Percentiles rank a stretch among this genome's conserved stretches.
phyloP scores from a whole-genome alignment of 331 rosid genomes.

The Phaseolus coccineus region DNA sequence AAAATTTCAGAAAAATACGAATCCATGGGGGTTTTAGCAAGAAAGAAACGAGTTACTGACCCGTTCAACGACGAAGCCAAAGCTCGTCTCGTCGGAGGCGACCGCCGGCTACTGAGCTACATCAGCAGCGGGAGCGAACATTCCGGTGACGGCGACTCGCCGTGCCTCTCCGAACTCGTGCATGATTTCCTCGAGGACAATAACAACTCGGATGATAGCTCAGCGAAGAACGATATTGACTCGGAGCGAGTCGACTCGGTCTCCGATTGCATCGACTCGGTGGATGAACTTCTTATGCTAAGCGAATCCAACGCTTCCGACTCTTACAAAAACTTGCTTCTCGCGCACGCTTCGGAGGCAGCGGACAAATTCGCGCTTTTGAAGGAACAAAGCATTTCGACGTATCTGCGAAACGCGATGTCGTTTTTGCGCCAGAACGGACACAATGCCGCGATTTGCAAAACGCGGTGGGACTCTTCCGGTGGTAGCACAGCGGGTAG shows the following conservation, averaged over 20 bases:
- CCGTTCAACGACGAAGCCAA: slow-evolving; percentile 72
- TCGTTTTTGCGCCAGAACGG: slow-evolving; percentile 60
- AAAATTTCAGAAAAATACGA: not conserved
- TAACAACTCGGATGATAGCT: not conserved
- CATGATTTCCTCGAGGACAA: slow-evolving; percentile 59
- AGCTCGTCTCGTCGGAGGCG: slow-evolving; percentile 65
- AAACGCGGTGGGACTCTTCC: slow-evolving; percentile 70
- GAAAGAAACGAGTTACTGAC: slow-evolving; percentile 68
- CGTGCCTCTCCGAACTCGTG: slow-evolving; percentile 74
- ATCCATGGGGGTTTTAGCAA: slow-evolving; percentile 44
- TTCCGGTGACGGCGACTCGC: slow-evolving; percentile 64
- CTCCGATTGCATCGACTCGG: slow-evolving; percentile 32
- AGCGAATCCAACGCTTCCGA: slow-evolving; percentile 9
- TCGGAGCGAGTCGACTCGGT: slow-evolving; percentile 50
- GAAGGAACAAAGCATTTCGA: slow-evolving; percentile 36
- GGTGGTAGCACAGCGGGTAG: slow-evolving; percentile 57
- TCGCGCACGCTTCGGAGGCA: slow-evolving; percentile 43
- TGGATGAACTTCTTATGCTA: slow-evolving; percentile 37
- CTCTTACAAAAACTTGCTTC: slow-evolving; percentile 36
- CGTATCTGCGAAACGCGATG: slow-evolving; percentile 61
- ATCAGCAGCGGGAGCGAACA: slow-evolving; percentile 85
- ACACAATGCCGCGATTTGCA: slow-evolving; percentile 85
- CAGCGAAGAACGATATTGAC: slow-evolving; percentile 38
- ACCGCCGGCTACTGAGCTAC: slow-evolving; percentile 47
- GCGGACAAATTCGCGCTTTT: slow-evolving; percentile 36